A percentile compares a stretch with the other conserved stretches of the same genome.
Conservation (phyloP, 345 rosid species). For the Punica granatum region DNA sequence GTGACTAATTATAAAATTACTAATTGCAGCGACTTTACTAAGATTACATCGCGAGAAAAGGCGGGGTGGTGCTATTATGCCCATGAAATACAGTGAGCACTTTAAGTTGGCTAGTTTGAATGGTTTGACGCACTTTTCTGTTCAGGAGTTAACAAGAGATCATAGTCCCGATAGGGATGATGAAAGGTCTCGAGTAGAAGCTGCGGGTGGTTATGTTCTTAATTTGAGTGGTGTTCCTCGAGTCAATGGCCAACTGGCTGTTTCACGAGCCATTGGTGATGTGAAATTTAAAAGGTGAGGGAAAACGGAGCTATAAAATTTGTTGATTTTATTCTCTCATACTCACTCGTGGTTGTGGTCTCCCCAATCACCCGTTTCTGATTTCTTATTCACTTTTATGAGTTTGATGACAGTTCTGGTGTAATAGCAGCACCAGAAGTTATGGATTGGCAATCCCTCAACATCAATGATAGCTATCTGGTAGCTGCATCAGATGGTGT, state of each 20-base stretch:
- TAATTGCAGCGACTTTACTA: constrained; percentile 59
- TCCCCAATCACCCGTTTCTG: neutral
- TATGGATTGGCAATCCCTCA: constrained; percentile 65
- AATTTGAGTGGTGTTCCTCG: constrained; percentile 74
- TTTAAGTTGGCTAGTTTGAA: constrained; percentile 31
- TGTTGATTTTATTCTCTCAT: neutral
- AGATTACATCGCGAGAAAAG: constrained; percentile 62
- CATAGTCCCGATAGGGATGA: constrained; percentile 90
- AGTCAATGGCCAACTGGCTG: constrained; percentile 81
- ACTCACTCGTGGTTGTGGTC: neutral
- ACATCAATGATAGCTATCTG: constrained; percentile 66
- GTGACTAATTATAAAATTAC: constrained; percentile 4
- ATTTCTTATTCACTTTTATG: neutral
- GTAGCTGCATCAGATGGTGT: constrained; percentile 92
- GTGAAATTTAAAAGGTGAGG: constrained; percentile 46
- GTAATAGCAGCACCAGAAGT: constrained; percentile 88
- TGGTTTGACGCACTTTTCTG: constrained; percentile 43
- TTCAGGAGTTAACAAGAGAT: constrained; percentile 72
- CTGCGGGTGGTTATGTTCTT: constrained; percentile 82
- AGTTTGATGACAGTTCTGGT: constrained; percentile 44
- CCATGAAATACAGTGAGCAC: constrained; percentile 28
- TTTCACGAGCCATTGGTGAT: constrained; percentile 91
- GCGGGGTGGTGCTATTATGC: constrained; percentile 37
- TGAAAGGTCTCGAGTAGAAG: constrained; percentile 77
- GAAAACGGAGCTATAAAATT: neutral